Conservation (phyloP, 768 basidiomycete genomes). For the Hysterangium stoloniferum region DNA sequence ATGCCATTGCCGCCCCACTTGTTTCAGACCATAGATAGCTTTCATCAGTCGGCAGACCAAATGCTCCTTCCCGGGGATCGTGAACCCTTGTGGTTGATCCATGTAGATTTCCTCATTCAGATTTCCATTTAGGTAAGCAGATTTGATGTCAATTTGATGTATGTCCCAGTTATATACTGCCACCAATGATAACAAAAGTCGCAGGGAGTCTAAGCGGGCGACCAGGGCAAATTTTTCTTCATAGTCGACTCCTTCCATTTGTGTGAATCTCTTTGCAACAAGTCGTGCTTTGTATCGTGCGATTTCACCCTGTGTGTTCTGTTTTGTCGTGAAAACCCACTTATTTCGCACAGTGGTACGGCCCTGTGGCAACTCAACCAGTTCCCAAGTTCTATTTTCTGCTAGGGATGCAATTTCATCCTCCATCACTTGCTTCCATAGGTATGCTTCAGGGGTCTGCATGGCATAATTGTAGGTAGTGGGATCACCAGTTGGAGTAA, state of each 20-base stretch:
- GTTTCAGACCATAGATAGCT: constrained; percentile 31
- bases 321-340: constrained; percentile 23
- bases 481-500: too few relatives aligned
- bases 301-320: constrained; percentile 16
- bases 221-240: constrained; percentile 18
- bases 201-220: neutral
- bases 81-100: constrained; percentile 14
- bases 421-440: constrained; percentile 19
- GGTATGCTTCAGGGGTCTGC: constrained; percentile 4
- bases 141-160: constrained; percentile 14
- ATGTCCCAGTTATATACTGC: constrained; percentile 6
- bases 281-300: constrained; percentile 19
- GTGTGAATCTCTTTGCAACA: constrained; percentile 21
- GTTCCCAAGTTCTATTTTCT: constrained; percentile 17
- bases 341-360: constrained; percentile 13
- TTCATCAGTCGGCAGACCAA: constrained; percentile 17
- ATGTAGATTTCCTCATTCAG: constrained; percentile 17
- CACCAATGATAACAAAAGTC: constrained; percentile 5
- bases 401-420: constrained; percentile 18
- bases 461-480: constrained; percentile 12
- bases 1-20: constrained; percentile 29
- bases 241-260: constrained; percentile 21
- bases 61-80: neutral
- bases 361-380: constrained; percentile 14
- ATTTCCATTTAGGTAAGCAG: constrained; percentile 19